Conservation (phyloP, 2,329 filamentous ascomycete genomes). For the Sclerotinia glacialis region DNA sequence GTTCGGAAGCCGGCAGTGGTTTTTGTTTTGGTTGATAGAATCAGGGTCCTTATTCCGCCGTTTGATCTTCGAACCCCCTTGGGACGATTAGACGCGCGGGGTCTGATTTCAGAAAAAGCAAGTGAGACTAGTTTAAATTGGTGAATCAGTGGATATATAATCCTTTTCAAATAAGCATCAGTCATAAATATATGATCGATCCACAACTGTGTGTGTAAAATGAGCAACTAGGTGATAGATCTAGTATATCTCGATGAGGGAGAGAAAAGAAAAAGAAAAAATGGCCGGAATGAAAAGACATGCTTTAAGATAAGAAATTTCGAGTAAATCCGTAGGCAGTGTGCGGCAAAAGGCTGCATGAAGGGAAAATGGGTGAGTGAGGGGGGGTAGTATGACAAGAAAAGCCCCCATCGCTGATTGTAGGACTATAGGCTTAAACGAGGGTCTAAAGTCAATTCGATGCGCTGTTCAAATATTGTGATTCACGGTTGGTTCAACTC, state of each 20-base stretch:
- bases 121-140: background rate
- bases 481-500: constrained; percentile 1
- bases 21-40: background rate
- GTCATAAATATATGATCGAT: constrained; percentile 11
- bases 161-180: background rate
- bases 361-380: background rate
- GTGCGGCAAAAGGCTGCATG: constrained; percentile 14
- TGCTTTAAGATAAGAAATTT: constrained; percentile 18
- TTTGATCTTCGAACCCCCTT: constrained; percentile 15
- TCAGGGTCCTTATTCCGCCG: background rate
- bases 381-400: constrained; percentile 6
- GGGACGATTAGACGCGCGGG: constrained; percentile 4
- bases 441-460: background rate
- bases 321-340: background rate
- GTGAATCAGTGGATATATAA: constrained; percentile 14
- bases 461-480: constrained; percentile 12
- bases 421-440: constrained; percentile 10
- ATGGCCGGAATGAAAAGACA: constrained; percentile 4
- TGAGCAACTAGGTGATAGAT: constrained; percentile 15
- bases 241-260: background rate
- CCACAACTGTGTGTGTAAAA: constrained; percentile 8
- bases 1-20: constrained; percentile 10
- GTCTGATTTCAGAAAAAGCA: background rate
- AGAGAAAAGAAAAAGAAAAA: background rate
- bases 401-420: background rate